Conservation (phyloP, 352 stramenopile genomes). For the Phytopythium litorale region DNA sequence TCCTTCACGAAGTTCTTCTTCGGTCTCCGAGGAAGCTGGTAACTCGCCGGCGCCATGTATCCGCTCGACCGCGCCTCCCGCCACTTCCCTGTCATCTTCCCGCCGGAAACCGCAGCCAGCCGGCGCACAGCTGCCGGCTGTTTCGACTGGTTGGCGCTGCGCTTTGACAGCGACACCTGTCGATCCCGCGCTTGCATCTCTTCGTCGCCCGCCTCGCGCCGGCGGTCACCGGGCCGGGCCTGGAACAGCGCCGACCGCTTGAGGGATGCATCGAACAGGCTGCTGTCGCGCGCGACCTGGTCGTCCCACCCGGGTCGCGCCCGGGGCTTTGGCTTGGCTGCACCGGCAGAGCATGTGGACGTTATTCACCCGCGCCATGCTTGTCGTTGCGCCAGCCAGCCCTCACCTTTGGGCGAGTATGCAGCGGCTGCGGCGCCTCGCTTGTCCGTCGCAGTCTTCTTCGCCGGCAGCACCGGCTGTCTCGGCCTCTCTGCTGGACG, state of each 20-base stretch:
- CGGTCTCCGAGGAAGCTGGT: slow-evolving; percentile 8
- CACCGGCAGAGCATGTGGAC: background rate
- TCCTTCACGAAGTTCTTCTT: slow-evolving; percentile 51
- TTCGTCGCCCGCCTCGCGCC: slow-evolving; percentile 18
- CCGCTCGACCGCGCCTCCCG: slow-evolving; percentile 17
- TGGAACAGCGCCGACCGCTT: slow-evolving; percentile 56
- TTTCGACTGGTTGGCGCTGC: background rate
- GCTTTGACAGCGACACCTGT: background rate
- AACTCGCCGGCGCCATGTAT: slow-evolving; percentile 9
- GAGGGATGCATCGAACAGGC: slow-evolving; percentile 48
- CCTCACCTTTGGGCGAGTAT: background rate
- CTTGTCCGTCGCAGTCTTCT: background rate
- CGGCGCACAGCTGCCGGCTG: background rate
- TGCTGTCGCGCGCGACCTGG: slow-evolving; percentile 20
- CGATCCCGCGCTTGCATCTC: slow-evolving; percentile 8
- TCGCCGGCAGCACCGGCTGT: background rate
- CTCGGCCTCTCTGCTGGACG: background rate
- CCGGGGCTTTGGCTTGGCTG: background rate
- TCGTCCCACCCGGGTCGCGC: slow-evolving; percentile 44
- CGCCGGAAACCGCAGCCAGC: no score
- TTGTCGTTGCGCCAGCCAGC: background rate
- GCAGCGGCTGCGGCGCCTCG: background rate
- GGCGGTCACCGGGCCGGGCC: slow-evolving; percentile 33
- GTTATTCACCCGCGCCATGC: background rate
- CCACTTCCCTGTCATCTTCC: background rate